These are phyloP conservation scores for Calamus simplicifolius DNA, from an alignment of 176 grass and related monocot species.

Conservation along the genomic window DNA sequence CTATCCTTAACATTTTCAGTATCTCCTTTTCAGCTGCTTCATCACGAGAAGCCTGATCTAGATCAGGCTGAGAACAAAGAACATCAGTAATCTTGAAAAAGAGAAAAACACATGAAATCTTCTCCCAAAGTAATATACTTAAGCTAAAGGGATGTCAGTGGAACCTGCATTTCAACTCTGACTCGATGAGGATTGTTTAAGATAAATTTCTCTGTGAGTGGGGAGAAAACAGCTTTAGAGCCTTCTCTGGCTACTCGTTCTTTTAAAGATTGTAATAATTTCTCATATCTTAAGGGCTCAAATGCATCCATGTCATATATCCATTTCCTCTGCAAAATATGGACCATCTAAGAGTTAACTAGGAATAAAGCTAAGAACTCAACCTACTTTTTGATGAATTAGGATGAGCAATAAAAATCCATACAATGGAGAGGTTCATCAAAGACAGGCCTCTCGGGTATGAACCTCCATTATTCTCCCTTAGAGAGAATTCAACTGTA, in stretches of 20 bases:
- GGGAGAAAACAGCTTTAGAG: constrained; percentile 88
- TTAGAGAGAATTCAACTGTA: constrained; percentile 83
- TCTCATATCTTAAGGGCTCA: constrained; percentile 95
- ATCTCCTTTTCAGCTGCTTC: constrained; percentile 80
- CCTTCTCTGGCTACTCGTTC: constrained; percentile 67
- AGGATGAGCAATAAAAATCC: constrained; percentile 2
- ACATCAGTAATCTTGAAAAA: background rate
- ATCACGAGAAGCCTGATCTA: constrained; percentile 73
- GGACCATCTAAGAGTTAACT: background rate
- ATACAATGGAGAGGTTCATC: constrained; percentile 94
- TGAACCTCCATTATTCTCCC: constrained; percentile 93
- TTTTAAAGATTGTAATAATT: constrained; percentile 76
- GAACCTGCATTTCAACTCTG: constrained; percentile 91
- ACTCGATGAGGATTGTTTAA: constrained; percentile 81
- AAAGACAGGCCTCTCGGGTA: constrained; percentile 88
- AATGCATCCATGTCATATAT: constrained; percentile 98
- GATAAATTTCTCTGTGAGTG: constrained; percentile 72
- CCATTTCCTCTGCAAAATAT: constrained; percentile 78
- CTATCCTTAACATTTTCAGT: constrained; percentile 61
- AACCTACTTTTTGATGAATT: too few species aligned
- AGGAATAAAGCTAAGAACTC: too few species aligned
- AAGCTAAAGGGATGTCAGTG: background rate
- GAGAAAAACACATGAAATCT: background rate
- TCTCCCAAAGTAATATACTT: constrained; percentile 5
- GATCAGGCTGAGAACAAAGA: constrained; percentile 65